Evolutionary conservation across 305 asterid species (phyloP), one percentile per base, ranked within the genome.

Genomic region (Fraxinus xanthoxyloides): DNA sequence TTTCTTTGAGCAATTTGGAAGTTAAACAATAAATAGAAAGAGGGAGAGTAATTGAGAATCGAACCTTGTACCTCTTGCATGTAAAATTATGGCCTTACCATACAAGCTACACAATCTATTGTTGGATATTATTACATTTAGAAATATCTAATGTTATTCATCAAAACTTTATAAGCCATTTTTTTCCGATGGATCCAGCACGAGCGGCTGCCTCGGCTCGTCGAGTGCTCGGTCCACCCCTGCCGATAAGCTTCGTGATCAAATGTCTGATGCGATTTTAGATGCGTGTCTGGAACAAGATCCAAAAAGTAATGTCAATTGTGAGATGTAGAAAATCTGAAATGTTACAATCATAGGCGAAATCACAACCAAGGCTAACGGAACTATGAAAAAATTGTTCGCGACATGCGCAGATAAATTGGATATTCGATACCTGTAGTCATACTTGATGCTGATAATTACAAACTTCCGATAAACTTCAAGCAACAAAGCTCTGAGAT

Each of bases 231-330:
- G n/a, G n/a, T 81, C 73, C 67, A 85, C 85, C 7, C 78, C 85
- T 1, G 87, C 87, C 0, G 81, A 85, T 84, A 85, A 85, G 81
- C 78, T 85, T 0, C 81, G 87, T 59, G 85, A 85, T 69, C 83
- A 85, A 81, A 78, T 85, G 48, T 78, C 81, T 0, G 87, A 85
- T n/a, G 87, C 83, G 1, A 81, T 81, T 24, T 28, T 85, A 35
- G 87, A 85, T 35, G 81, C 85, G 1, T 81, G 87, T n/a, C 65
- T 85, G 43, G 85, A 77, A 32, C 80, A 81, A 72, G 87, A 84
- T 46, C 77, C 85, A 1, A 82, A 84, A 7, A 85, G 87, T 31
- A 85, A 78, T 81, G 87, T 85, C 2, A 81, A 78, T 21, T 74
- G 72, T 10, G 85, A 81, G 24, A 76, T 81, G 83, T 75, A 48